Evolutionary conservation across 208 protist species (phyloP).

Genomic region (Strigomonas galati): DNA sequence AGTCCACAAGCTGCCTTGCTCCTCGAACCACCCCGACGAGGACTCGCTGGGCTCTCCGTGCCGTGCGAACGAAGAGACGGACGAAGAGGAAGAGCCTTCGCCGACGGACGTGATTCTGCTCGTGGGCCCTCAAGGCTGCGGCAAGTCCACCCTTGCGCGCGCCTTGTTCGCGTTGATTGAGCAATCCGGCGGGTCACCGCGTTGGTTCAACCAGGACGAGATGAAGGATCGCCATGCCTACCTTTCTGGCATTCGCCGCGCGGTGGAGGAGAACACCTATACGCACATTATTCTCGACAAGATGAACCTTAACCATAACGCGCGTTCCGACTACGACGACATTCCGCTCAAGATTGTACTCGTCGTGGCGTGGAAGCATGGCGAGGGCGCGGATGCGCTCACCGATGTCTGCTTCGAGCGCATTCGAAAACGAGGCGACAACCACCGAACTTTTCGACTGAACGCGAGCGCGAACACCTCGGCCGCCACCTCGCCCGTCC

Average conservation of each 20-base stretch:
- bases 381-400: constrained; percentile 35
- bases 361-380: constrained; percentile 49
- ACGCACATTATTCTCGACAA: constrained; percentile 82
- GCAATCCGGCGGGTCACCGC: constrained; percentile 42
- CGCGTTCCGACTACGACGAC: constrained; percentile 47
- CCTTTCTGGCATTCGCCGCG: constrained; percentile 43
- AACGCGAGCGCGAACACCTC: constrained; percentile 1
- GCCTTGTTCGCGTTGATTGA: constrained; percentile 52
- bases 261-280: constrained; percentile 29
- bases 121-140: constrained; percentile 77
- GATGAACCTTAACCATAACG: constrained; percentile 69
- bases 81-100: constrained; percentile 2
- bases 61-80: constrained; percentile 13
- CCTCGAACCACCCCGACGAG: constrained; percentile 8
- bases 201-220: constrained; percentile 88
- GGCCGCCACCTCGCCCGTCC: constrained; percentile 3
- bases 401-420: constrained; percentile 56
- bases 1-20: not conserved
- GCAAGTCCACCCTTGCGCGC: constrained; percentile 79
- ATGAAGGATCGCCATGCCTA: constrained; percentile 42
- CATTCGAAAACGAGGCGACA: constrained; percentile 39
- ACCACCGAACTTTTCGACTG: constrained; percentile 55
- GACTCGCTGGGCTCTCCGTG: constrained; percentile 1
- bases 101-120: constrained; percentile 51
- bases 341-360: constrained; percentile 30